Percentiles rank a stretch among this genome's conserved stretches.
These are phyloP conservation scores for Euphorbia schlechtendalii DNA, from an alignment of 441 rosid genomes.

Conservation along the genomic window DNA sequence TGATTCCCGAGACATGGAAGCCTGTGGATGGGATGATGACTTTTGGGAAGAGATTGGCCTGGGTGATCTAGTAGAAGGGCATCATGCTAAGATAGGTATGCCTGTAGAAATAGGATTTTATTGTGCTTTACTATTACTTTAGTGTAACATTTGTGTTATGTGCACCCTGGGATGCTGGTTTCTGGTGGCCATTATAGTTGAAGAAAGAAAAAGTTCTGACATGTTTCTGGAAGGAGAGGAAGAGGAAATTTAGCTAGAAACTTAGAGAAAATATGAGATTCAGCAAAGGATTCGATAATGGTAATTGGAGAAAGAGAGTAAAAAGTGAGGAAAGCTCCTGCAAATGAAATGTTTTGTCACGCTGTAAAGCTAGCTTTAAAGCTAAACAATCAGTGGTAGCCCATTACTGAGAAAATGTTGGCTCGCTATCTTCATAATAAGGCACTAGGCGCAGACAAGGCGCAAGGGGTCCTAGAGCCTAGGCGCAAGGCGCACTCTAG, in stretches of 20 bases:
- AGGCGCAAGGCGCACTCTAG: too few species aligned
- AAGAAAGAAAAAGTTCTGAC: not conserved
- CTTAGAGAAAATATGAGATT: not conserved
- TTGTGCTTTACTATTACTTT: not conserved
- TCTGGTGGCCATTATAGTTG: not conserved
- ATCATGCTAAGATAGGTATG: constrained; percentile 92
- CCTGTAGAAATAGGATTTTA: constrained; percentile 6
- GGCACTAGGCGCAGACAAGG: too few species aligned
- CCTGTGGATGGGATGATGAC: constrained; percentile 97
- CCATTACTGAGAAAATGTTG: not conserved
- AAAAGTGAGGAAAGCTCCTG: not conserved
- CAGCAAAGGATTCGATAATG: not conserved
- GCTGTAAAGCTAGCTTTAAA: not conserved
- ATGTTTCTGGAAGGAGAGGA: not conserved
- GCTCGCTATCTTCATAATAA: not conserved
- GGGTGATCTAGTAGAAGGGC: constrained; percentile 80
- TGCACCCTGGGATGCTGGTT: not conserved
- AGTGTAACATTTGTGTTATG: not conserved
- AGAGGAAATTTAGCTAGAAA: not conserved
- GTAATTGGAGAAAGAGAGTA: not conserved
- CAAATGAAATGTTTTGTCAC: not conserved
- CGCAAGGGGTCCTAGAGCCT: too few species aligned
- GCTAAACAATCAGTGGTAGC: not conserved
- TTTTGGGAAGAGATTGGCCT: constrained; percentile 99
- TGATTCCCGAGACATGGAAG: constrained; percentile 83